Percentiles rank a stretch among this genome's conserved stretches.
Conservation (phyloP, 108 stramenopile genomes). For the Parietichytrium sp. region DNA sequence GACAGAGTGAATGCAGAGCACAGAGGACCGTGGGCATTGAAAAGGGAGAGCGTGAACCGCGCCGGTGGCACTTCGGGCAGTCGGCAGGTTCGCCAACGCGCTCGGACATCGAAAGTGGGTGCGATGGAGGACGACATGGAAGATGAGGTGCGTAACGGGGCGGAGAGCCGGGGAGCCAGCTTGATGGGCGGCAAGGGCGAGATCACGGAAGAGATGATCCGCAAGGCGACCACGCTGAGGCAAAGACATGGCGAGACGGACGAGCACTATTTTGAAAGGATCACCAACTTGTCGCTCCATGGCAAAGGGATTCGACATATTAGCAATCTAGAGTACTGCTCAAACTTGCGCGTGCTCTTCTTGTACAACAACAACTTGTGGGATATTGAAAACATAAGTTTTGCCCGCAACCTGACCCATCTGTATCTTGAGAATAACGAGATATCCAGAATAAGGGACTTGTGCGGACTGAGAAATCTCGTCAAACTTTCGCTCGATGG, state of each 20-base stretch:
- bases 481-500: constrained; percentile 29
- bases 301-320: neutral
- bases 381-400: neutral
- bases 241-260: neutral
- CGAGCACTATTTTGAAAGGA: constrained; percentile 11
- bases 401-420: neutral
- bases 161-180: too few species aligned
- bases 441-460: neutral
- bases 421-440: constrained; percentile 8
- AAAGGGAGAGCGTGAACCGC: too few species aligned
- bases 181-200: too few species aligned
- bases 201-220: constrained; percentile 21
- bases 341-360: neutral
- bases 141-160: too few species aligned
- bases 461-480: neutral
- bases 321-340: neutral
- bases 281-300: constrained; percentile 24
- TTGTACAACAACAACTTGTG: neutral
- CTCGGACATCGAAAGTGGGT: too few species aligned
- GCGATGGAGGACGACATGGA: too few species aligned
- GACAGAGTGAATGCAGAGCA: too few species aligned
- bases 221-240: constrained; percentile 29
- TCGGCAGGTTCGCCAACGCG: too few species aligned
- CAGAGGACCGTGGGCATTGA: too few species aligned
- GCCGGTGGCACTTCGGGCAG: too few species aligned